Percentiles rank a stretch among this genome's conserved stretches.
phyloP scores from a whole-genome alignment of 1,139 yeast species.

The Candida neerlandica region DNA sequence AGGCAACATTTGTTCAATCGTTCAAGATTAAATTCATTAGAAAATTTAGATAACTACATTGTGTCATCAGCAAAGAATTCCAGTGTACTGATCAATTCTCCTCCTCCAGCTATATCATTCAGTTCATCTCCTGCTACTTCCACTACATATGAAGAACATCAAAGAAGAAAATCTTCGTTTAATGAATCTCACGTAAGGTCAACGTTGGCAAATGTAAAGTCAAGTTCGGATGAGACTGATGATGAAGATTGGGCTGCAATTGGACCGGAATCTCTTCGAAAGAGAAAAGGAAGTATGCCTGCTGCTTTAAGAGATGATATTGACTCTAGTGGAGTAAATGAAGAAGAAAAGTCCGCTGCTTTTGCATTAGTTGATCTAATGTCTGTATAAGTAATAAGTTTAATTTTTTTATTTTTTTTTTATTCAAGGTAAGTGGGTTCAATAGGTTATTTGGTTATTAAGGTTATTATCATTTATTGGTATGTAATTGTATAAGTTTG shows the following conservation, averaged over 20 bases:
- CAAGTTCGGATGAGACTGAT: conserved; percentile 55
- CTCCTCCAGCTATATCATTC: conserved; percentile 33
- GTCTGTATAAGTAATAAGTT: conserved; percentile 13
- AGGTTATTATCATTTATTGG: neutral
- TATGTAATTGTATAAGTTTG: conserved; percentile 1
- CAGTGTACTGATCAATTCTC: conserved; percentile 38
- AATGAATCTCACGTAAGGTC: conserved; percentile 48
- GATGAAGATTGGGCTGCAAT: conserved; percentile 95
- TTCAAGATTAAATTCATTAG: conserved; percentile 47
- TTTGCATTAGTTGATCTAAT: conserved; percentile 61
- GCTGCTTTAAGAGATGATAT: conserved; percentile 11
- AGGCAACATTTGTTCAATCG: conserved; percentile 40
- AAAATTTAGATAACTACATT: conserved; percentile 46
- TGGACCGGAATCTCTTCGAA: conserved; percentile 68
- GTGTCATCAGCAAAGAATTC: conserved; percentile 44
- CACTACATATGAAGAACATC: conserved; percentile 13
- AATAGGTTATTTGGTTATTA: conserved; percentile 1
- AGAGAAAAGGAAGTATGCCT: conserved; percentile 18
- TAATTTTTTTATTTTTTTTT: neutral
- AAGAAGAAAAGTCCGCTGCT: conserved; percentile 58
- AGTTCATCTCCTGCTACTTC: conserved; percentile 19
- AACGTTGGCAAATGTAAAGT: conserved; percentile 28
- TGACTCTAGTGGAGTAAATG: conserved; percentile 15
- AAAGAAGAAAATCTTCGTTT: conserved; percentile 45
- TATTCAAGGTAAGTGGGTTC: conserved; percentile 1